These are phyloP conservation scores for Sphagnurus paluster DNA, from an alignment of 1,284 basidiomycete genomes.

Conservation along the genomic window DNA sequence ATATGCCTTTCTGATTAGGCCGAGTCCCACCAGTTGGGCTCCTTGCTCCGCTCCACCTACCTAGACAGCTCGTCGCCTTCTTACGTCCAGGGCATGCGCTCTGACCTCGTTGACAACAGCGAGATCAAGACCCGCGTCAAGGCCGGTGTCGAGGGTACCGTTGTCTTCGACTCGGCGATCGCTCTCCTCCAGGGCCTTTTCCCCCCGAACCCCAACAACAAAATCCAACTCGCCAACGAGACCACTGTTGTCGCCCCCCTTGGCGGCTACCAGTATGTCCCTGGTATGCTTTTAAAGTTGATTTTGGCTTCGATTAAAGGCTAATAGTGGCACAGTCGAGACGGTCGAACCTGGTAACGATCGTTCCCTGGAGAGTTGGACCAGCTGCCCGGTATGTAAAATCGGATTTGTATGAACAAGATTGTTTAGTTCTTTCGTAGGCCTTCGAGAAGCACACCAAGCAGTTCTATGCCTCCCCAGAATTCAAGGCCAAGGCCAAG, in stretches of 20 bases:
- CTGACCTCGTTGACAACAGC: constrained; percentile 67
- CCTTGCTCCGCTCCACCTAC: constrained; percentile 69
- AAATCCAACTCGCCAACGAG: constrained; percentile 77
- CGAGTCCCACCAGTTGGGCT: constrained; percentile 74
- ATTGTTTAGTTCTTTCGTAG: constrained; percentile 28
- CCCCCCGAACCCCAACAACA: constrained; percentile 71
- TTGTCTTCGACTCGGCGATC: constrained; percentile 82
- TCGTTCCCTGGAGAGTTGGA: constrained; percentile 84
- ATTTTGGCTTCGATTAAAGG: constrained; percentile 1
- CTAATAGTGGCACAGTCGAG: constrained; percentile 52
- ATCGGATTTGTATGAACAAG: neutral
- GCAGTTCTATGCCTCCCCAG: constrained; percentile 54
- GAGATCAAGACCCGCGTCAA: constrained; percentile 78
- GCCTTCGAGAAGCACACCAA: constrained; percentile 64
- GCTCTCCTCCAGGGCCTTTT: constrained; percentile 79
- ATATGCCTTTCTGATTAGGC: constrained; percentile 39
- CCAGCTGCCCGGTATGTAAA: constrained; percentile 67
- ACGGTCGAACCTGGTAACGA: constrained; percentile 83
- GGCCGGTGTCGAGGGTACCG: constrained; percentile 79
- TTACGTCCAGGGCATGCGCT: constrained; percentile 65
- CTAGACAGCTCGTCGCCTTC: constrained; percentile 61
- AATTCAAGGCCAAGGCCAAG: constrained; percentile 62
- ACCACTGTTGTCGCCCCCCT: constrained; percentile 72
- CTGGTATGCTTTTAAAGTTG: constrained; percentile 40
- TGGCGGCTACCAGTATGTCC: constrained; percentile 85